These are phyloP conservation scores for Sherardia arvensis DNA, from an alignment of 257 asterid species.

Conservation along the genomic window DNA sequence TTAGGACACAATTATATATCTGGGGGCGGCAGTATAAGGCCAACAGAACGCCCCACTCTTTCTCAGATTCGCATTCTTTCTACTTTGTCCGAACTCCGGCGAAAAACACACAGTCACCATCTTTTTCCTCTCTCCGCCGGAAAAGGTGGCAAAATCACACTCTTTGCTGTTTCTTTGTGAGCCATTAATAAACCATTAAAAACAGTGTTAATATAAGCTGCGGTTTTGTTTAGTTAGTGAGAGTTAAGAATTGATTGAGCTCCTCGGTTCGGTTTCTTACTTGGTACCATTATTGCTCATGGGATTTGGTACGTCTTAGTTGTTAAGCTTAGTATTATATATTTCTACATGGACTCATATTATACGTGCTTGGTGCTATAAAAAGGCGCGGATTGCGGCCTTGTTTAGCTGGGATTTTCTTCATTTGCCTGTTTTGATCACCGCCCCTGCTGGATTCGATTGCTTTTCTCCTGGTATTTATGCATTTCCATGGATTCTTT, in stretches of 20 bases:
- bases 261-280: neutral
- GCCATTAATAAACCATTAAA: neutral
- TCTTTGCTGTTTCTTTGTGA: neutral
- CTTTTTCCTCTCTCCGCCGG: neutral
- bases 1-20: neutral
- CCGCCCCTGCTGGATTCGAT: neutral
- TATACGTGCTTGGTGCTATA: neutral
- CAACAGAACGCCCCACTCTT: neutral
- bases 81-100: neutral
- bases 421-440: conserved; percentile 4
- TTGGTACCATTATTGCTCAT: neutral
- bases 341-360: neutral
- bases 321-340: neutral
- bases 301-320: conserved; percentile 3
- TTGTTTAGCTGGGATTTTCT: neutral
- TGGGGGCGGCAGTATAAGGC: neutral
- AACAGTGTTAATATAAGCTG: neutral
- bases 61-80: neutral
- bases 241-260: neutral
- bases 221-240: neutral
- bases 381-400: neutral
- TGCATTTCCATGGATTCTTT: neutral
- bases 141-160: neutral
- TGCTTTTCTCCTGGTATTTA: conserved; percentile 4
- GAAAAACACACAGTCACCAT: neutral